Evolutionary conservation across 176 grass and related monocot genomes (phyloP).

Genomic region (Carex littledalei): DNA sequence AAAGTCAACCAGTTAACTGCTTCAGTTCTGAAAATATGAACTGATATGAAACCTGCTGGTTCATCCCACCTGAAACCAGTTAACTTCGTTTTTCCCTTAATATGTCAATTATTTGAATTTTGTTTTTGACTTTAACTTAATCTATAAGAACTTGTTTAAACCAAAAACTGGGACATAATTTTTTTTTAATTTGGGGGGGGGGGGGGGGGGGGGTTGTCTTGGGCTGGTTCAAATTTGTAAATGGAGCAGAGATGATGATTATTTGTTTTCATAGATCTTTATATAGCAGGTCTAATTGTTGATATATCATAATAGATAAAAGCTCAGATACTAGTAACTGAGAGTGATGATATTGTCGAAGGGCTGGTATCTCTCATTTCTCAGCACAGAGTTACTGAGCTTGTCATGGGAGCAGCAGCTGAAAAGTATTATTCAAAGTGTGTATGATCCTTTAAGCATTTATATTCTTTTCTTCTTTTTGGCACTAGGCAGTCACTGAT

Average conservation of each 20-base stretch:
- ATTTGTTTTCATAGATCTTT: background rate
- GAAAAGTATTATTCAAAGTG: slow-evolving; percentile 69
- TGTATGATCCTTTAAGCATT: background rate
- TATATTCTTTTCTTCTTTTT: background rate
- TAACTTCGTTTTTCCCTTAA: background rate
- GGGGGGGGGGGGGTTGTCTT: background rate
- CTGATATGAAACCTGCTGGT: background rate
- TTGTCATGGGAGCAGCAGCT: slow-evolving; percentile 72
- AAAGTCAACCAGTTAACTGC: background rate
- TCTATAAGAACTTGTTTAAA: background rate
- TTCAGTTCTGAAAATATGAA: background rate
- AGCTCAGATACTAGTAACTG: slow-evolving; percentile 54
- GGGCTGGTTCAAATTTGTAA: background rate
- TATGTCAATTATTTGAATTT: background rate
- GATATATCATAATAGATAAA: slow-evolving; percentile 26
- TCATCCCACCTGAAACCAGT: background rate
- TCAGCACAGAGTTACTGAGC: slow-evolving; percentile 31
- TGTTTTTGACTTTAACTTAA: background rate
- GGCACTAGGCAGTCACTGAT: background rate
- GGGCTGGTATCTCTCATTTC: slow-evolving; percentile 55
- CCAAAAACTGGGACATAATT: background rate
- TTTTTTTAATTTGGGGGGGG: background rate
- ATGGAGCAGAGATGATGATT: background rate
- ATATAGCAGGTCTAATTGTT: background rate
- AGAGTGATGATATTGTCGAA: slow-evolving; percentile 55